Conservation (phyloP, 139 green algal genomes). For the Monoraphidium neglectum region DNA sequence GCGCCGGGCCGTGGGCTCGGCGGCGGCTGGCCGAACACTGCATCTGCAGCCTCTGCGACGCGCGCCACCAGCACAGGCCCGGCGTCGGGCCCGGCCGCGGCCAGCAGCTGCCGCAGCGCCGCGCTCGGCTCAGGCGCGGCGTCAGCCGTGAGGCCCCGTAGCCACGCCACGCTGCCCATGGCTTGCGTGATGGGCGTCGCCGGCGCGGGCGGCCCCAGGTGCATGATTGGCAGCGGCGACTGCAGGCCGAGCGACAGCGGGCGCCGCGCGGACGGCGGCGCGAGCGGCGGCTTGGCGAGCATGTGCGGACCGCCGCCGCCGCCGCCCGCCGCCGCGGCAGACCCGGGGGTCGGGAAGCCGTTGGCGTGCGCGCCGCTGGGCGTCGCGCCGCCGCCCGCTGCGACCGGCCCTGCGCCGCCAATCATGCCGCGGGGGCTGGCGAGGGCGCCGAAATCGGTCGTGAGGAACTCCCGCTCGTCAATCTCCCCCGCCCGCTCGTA, state of each 20-base stretch:
- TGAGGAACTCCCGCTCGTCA: slow-evolving; percentile 52
- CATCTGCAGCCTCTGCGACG: slow-evolving; percentile 3
- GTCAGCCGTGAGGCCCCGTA: slow-evolving; percentile 34
- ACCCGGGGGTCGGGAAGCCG: not conserved
- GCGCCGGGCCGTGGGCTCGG: too few relatives aligned
- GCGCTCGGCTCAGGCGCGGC: not conserved
- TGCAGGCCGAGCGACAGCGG: slow-evolving; percentile 19
- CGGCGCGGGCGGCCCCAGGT: slow-evolving; percentile 6
- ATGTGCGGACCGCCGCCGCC: not conserved
- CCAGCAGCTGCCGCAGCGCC: not conserved
- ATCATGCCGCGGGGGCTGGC: slow-evolving; percentile 31
- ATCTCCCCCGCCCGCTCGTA: slow-evolving; percentile 32
- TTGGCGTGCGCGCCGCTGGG: not conserved
- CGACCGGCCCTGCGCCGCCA: too few relatives aligned
- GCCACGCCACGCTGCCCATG: slow-evolving; percentile 55
- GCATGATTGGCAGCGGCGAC: slow-evolving; percentile 49
- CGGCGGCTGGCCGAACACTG: slow-evolving; percentile 10
- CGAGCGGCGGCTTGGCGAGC: slow-evolving; percentile 14
- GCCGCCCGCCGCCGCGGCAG: not conserved
- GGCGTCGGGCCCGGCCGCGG: slow-evolving; percentile 22
- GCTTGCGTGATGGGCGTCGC: slow-evolving; percentile 54
- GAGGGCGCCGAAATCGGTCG: slow-evolving; percentile 39
- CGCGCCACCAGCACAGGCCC: not conserved
- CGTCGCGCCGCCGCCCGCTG: too few relatives aligned
- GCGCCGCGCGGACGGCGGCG: not conserved